Base-by-base conservation (phyloP, 257 asterid species). In the Nicotiana otophora region DNA sequence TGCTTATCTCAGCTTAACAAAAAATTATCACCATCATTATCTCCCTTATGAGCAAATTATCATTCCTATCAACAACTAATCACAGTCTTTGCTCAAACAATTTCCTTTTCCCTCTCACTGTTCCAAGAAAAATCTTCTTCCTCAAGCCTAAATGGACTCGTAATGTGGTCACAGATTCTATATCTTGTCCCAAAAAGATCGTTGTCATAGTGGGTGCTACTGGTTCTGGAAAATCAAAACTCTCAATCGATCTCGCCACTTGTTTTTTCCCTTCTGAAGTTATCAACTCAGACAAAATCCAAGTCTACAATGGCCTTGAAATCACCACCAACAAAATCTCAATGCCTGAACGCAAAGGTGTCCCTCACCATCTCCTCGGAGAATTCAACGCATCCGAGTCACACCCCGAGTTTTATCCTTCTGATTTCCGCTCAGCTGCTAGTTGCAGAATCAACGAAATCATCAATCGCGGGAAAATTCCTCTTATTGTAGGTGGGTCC, bases 231-330 rank as follows among this genome's bases (percentile, higher is more conserved):
- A 95, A 95, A 83, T 90, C 99, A 0, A 94, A 91, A 69, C 98
- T 95, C 15, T 94, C 99, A 1, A 66, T 94, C 30, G 97, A 92
- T 82, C 87, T 95, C 10, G 91, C 93, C 10, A 83, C 98, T 42
- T 86, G 90, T 3, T 92, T 85, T 28, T 94, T 94, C 76, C 92
- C 93, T 0, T 86, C 97, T 3, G 99, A 95, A 67, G 85, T 95
- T 57, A 86, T 95, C 48, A 95, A 95, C 95, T 91, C 97, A 64
- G 99, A 95, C 85, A 95, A 95, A 85, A 95, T 95, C 87, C 99
- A 95, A 82, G 88, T 88, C 34, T 91, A 91, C 86, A 80, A 83
- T 3, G 97, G 95, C 5, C 87, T 95, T 17, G 92, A 94, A 84
- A 87, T 91, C 53, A 91, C 99, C 62, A 92, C 98, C 17, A 95